A percentile compares a stretch with the other conserved stretches of the same genome.
Conservation (phyloP, 805 yeast species). For the Zygotorulaspora sp. region DNA sequence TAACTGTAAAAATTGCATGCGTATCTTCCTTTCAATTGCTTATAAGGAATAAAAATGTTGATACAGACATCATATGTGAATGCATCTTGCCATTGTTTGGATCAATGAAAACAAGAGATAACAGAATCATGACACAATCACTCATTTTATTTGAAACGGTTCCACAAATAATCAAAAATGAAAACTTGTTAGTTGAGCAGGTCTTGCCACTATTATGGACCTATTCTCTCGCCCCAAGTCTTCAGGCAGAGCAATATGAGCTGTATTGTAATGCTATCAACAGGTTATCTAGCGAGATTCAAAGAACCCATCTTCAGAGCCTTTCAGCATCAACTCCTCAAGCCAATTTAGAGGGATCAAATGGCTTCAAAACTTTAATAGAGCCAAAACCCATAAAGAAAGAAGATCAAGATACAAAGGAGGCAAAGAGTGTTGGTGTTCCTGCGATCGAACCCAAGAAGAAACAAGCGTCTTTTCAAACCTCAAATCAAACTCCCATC, state of each 20-base stretch:
- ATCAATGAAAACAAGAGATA: conserved; percentile 71
- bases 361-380: conserved; percentile 27
- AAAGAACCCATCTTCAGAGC: conserved; percentile 38
- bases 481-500: conserved; percentile 7
- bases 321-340: conserved; percentile 27
- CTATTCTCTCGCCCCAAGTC: conserved; percentile 43
- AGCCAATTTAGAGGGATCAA: conserved; percentile 21
- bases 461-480: too few species aligned
- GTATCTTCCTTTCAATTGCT: conserved; percentile 55
- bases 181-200: conserved; percentile 45
- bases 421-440: conserved; percentile 21
- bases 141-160: conserved; percentile 40
- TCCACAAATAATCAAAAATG: conserved; percentile 43
- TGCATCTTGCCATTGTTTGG: conserved; percentile 75
- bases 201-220: conserved; percentile 52
- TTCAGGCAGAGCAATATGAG: conserved; percentile 42
- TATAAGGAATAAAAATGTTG: conserved; percentile 58
- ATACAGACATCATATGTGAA: conserved; percentile 66
- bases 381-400: conserved; percentile 13
- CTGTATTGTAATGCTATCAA: conserved; percentile 39
- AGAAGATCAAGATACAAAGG: conserved; percentile 26
- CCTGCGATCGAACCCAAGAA: conserved; percentile 29
- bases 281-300: conserved; percentile 42
- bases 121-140: conserved; percentile 52
- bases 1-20: conserved; percentile 70